Base-by-base conservation (phyloP, 2,329 filamentous ascomycete species). In the Plenodomus biglobosus region DNA sequence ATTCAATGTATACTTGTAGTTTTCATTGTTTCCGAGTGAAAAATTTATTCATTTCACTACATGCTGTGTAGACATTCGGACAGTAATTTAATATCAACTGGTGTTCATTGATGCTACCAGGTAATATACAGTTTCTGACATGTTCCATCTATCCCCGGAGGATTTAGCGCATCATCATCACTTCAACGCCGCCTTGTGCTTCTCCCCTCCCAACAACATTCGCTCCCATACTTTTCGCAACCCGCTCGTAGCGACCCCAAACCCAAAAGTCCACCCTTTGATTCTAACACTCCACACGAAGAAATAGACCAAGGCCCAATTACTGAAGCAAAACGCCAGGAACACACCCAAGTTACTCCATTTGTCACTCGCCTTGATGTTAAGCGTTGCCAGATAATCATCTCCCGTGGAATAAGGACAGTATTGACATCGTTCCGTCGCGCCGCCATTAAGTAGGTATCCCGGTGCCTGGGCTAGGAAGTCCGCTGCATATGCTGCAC, bases 281-380 rank as follows among this genome's bases (percentile, higher is more conserved):
- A 90, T 81, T 16, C 87, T 78, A 6, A 89, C 85, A 2, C 83
- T 86, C 71, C 86, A 91, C 47, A 90, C 84, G 64, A 91, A 90
- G 72, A 90, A 88, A 67, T 88, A 88, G 1, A 90, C 85, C 44
- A 90, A 69, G 35, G 79, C 73, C 84, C 84, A 90, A 63, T 90
- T 90, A 42, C 81, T 85, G 13, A 87, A 73, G 43, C 82, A 83
- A 66, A 90, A 91, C 1, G 81, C 83, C 8, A 88, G 58, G 74
- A 90, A 88, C 51, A 90, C 85, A 7, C 85, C 87, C 58, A 90
- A 87, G 66, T 85, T 77, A 37, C 81, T 73, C 87, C 87, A 91
- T 72, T 89, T 89, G 44, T 91, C 78, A 17, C 64, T 69, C 0
- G 74, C 70, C 3, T 74, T 64, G 44, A 84, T 77, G 56, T 84